A percentile compares a stretch with the other conserved stretches of the same genome.
Evolutionary conservation across 345 rosid genomes (phyloP).

Genomic region (Eucalyptus guilfoylei): DNA sequence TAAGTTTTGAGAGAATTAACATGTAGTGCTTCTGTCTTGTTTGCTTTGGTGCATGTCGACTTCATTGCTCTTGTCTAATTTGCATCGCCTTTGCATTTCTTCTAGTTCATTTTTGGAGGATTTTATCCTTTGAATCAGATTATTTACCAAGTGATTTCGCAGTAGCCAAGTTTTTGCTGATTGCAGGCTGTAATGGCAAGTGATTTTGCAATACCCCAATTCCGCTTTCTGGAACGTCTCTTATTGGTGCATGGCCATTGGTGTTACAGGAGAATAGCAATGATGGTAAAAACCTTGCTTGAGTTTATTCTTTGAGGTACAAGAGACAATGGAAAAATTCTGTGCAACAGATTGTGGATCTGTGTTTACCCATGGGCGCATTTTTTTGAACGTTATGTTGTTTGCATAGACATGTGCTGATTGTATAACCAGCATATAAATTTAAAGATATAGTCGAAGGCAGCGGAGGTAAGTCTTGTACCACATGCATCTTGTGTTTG

Average conservation of each 20-base stretch:
- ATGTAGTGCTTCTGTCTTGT: background rate
- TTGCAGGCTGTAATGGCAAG: slow-evolving; percentile 93
- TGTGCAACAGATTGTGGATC: background rate
- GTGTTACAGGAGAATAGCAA: slow-evolving; percentile 87
- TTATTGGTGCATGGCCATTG: slow-evolving; percentile 93
- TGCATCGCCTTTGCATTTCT: background rate
- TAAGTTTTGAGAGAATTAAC: background rate
- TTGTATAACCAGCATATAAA: background rate
- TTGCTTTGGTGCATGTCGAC: background rate
- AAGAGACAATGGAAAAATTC: background rate
- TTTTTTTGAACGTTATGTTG: background rate
- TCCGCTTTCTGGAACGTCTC: slow-evolving; percentile 67
- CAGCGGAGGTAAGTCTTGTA: background rate
- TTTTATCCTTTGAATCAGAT: background rate
- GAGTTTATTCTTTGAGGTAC: background rate
- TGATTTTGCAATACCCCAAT: slow-evolving; percentile 90
- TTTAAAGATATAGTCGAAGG: background rate
- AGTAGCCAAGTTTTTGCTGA: background rate
- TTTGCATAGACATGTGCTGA: background rate
- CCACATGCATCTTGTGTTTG: background rate
- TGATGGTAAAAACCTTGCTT: slow-evolving; percentile 49
- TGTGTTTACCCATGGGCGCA: background rate
- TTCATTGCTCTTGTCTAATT: background rate
- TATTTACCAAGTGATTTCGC: background rate
- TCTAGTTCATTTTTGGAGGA: background rate